Evolutionary conservation across 2,329 filamentous ascomycete genomes (phyloP), one percentile per base, ranked within the genome.

Genomic region (Sporothrix euskadiensis): DNA sequence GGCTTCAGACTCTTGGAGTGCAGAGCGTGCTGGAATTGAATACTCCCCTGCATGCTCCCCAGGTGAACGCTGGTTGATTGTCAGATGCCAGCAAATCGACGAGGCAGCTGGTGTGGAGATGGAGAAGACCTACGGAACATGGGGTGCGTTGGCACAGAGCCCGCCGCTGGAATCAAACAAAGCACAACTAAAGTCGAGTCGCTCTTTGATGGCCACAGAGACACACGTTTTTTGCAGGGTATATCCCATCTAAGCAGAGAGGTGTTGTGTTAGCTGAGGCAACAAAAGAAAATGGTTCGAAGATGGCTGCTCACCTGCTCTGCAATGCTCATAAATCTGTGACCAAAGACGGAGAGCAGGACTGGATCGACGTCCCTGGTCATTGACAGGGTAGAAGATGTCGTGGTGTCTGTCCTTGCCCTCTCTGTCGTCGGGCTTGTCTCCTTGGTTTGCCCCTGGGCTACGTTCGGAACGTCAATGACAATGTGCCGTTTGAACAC

Each of bases 401-500:
- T 26, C 26, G 26, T 26, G 26, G 26, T 2, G 26, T 26, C 26
- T 26, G 26, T 26, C 26, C 26, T 26, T 26, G 26, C 26, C 26
- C 26, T 14, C 4, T 16, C 12, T 57, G 81, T 78, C 71, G 82
- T 80, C 3, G 16, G 54, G 22, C 54, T 6, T 22, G 22, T 90
- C 88, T 26, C 26, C 26, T 26, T 26, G 26, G 26, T 26, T 26
- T 26, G 26, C 26, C 26, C 26, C 26, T 26, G 26, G 26, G 26
- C 26, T 26, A 26, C 26, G 26, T 26, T 26, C 26, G 26, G 26
- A 49, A 96, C 88, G 76, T 97, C 93, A 79, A 98, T 94, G 61
- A 61, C 30, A 10, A 98, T 93, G 78, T 97, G 94, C 0, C 93
- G 97, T 75, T 94, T 87, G 22, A 97, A 89, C 30, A 97, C 85